Percentiles rank a stretch among this genome's conserved stretches.
Conservation (phyloP, 2,329 filamentous ascomycete genomes). For the Colletotrichum plurivorum region DNA sequence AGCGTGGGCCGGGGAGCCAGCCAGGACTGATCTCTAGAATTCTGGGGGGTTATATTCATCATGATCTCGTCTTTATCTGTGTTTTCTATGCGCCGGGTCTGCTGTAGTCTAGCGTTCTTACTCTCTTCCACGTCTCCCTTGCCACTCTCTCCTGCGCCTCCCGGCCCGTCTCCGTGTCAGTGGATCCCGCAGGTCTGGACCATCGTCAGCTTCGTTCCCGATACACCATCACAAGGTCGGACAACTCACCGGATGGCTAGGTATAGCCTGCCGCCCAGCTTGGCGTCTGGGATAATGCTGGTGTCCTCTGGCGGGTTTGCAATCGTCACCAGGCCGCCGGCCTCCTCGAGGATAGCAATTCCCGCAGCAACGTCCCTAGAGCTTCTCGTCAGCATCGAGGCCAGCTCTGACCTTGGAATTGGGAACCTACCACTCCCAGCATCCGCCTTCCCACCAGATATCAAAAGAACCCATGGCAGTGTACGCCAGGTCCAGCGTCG, state of each 20-base stretch:
- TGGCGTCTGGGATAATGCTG: slow-evolving; percentile 70
- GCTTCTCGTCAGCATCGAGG: slow-evolving; percentile 64
- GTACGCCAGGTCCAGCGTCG: slow-evolving; percentile 82
- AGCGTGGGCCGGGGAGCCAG: slow-evolving; percentile 70
- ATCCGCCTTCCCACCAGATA: slow-evolving; percentile 88
- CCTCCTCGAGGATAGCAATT: slow-evolving; percentile 79
- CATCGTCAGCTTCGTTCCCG: slow-evolving; percentile 16
- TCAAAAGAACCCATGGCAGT: slow-evolving; percentile 82
- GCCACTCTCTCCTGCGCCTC: slow-evolving; percentile 79
- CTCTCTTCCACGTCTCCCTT: slow-evolving; percentile 80
- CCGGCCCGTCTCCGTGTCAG: slow-evolving; percentile 72
- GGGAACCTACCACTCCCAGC: slow-evolving; percentile 78
- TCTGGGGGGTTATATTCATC: background rate
- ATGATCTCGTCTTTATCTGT: background rate
- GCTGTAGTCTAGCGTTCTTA: slow-evolving; percentile 75
- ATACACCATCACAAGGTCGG: no score
- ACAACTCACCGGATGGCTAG: slow-evolving; percentile 73
- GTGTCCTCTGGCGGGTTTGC: slow-evolving; percentile 77
- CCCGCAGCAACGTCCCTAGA: slow-evolving; percentile 81
- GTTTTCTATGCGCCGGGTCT: slow-evolving; percentile 68
- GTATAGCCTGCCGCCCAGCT: slow-evolving; percentile 78
- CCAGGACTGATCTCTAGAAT: slow-evolving; percentile 63
- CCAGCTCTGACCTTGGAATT: slow-evolving; percentile 52
- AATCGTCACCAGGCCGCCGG: slow-evolving; percentile 80
- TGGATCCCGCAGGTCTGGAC: slow-evolving; percentile 73